Conservation (phyloP, 2,329 filamentous ascomycete species). For the Xylaria multiplex region DNA sequence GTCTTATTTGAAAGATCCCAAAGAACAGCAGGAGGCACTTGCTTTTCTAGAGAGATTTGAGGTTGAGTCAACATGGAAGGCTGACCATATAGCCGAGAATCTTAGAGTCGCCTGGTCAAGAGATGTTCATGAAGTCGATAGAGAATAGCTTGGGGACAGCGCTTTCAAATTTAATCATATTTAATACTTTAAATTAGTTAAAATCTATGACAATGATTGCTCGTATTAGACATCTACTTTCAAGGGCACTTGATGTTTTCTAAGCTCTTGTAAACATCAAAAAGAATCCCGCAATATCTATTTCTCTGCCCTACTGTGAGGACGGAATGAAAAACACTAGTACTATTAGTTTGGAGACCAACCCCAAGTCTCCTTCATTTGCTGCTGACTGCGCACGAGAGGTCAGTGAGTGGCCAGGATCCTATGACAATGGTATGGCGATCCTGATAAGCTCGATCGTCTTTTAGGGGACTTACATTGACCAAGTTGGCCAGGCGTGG, state of each 20-base stretch:
- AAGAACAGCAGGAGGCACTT: not conserved
- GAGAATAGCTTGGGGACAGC: too few relatives aligned
- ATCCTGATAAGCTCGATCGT: not conserved
- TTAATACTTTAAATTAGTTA: too few relatives aligned
- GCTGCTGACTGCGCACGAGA: not conserved
- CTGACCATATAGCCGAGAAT: constrained; percentile 4
- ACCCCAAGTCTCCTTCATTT: constrained; percentile 17
- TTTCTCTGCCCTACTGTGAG: too few relatives aligned
- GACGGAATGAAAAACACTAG: not conserved
- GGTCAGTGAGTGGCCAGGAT: not conserved
- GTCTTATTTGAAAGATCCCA: constrained; percentile 5
- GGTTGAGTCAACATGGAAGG: constrained; percentile 13
- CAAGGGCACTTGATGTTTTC: too few relatives aligned
- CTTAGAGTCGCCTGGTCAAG: constrained; percentile 5
- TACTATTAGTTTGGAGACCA: not conserved
- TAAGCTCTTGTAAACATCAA: too few relatives aligned
- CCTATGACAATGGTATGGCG: not conserved
- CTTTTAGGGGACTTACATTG: constrained; percentile 1
- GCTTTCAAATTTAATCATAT: too few relatives aligned
- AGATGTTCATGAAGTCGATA: too few relatives aligned
- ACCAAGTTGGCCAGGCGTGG: constrained; percentile 3
- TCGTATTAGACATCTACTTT: too few relatives aligned
- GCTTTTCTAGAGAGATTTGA: constrained; percentile 7
- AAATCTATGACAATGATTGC: too few relatives aligned
- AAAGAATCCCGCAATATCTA: too few relatives aligned